Evolutionary conservation across 139 green algal genomes (phyloP), one percentile per base, ranked within the genome.

Genomic region (Chlorella ohadii): DNA sequence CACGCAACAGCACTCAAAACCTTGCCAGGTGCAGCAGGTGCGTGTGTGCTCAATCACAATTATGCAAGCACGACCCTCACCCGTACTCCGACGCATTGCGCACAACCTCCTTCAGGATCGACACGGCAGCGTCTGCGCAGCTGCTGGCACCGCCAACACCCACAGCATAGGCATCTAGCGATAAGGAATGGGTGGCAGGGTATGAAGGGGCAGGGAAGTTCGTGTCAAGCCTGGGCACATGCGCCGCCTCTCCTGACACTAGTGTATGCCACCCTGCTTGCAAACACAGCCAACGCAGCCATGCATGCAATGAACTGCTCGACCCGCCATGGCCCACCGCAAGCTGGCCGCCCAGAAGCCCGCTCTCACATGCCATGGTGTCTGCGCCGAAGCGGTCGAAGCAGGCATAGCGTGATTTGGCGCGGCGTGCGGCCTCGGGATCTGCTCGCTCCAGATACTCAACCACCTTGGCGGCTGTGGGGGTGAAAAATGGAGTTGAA

Each of bases 361-460:
- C 51, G n/a, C 51, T 9, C 51, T 59, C 51, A 59, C 51, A 92
- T 23, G 76, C 85, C 79, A 90, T 88, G 1, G 82, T 85, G 55
- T 92, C 89, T 5, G 83, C 85, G 1, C 89, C 89, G 72, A 85
- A 91, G 70, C 78, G 87, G 82, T 93, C 89, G 75, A 91, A 91
- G 84, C 88, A 93, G 23, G 34, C 34, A 81, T 93, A 93, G 38
- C 89, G 86, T 19, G 11, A 23, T 33, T 23, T 67, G 63, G 63
- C 44, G 3, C 57, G 68, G 1, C 66, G 7, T 0, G 89, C 90
- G 33, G 89, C 89, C 0, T 89, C 63, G 12, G 84, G 89, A 70
- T 93, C 89, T 4, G 83, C 59, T 39, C 83, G 19, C 6, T 80
- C 36, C n/a, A 93, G 79, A 27, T 75, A 91, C 16, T 88, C n/a